Percentiles rank a stretch among this genome's conserved stretches.
Evolutionary conservation across 129 eudicot species (phyloP).

Genomic region (Dittrichia graveolens): DNA sequence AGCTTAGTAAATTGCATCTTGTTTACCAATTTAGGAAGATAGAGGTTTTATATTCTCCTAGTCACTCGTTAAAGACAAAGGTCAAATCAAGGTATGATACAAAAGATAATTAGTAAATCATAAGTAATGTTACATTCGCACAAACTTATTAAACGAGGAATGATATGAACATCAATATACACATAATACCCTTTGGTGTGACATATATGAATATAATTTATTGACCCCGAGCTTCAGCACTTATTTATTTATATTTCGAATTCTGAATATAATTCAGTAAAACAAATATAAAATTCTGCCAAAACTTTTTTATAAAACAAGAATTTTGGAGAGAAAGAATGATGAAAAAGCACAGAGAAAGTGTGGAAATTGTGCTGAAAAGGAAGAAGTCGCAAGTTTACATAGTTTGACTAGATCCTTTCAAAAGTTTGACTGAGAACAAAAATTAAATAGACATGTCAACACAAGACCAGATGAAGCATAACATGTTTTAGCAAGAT

Average conservation of each 20-base stretch:
- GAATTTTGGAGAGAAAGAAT: background rate
- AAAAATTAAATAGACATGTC: background rate
- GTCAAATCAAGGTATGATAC: too few species aligned
- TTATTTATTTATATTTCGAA: too few species aligned
- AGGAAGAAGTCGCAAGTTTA: background rate
- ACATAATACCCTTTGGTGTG: too few species aligned
- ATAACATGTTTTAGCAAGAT: constrained; percentile 28
- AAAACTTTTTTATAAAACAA: background rate
- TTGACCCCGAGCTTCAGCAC: too few species aligned
- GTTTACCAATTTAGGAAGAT: background rate
- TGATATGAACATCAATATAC: too few species aligned
- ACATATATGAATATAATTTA: too few species aligned
- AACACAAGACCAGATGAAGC: constrained; percentile 15
- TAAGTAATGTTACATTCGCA: too few species aligned
- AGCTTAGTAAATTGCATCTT: background rate
- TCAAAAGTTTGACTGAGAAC: constrained; percentile 24
- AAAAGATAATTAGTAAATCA: too few species aligned
- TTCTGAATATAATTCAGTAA: too few species aligned
- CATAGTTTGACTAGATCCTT: constrained; percentile 18
- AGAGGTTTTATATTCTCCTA: too few species aligned
- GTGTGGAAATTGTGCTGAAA: constrained; percentile 22
- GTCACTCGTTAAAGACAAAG: too few species aligned
- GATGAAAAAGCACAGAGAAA: background rate
- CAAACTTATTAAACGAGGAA: too few species aligned
- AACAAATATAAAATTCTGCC: background rate